Evolutionary conservation across 2,329 filamentous ascomycete species (phyloP).

Genomic region (Arthrobotrys sphaeroides): DNA sequence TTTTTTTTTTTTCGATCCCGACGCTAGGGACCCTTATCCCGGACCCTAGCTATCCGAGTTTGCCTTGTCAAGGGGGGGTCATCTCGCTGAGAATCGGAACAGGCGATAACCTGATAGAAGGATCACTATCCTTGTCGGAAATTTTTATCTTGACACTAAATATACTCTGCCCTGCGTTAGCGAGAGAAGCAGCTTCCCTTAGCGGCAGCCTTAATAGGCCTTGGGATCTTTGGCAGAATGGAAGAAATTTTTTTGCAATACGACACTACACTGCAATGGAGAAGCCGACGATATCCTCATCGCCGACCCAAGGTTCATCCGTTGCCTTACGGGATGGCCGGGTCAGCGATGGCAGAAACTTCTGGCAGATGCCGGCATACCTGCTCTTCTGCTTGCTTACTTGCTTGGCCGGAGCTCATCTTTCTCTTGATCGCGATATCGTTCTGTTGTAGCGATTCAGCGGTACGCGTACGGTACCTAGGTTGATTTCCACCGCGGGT

Average conservation of each 20-base stretch:
- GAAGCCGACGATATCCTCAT: conserved; percentile 50
- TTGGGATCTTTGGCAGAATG: neutral
- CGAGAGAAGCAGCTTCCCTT: conserved; percentile 40
- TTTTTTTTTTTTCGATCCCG: conserved; percentile 53
- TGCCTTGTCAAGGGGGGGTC: conserved; percentile 27
- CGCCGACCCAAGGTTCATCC: conserved; percentile 51
- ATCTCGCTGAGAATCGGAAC: neutral
- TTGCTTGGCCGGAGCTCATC: conserved; percentile 28
- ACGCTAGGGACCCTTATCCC: conserved; percentile 18
- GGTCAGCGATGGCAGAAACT: conserved; percentile 9
- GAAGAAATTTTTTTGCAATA: conserved; percentile 22
- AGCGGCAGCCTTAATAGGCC: conserved; percentile 1
- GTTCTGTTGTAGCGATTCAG: neutral
- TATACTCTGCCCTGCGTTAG: conserved; percentile 42
- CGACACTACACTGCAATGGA: neutral
- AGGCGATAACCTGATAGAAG: conserved; percentile 20
- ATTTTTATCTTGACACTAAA: conserved; percentile 34
- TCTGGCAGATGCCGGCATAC: conserved; percentile 5
- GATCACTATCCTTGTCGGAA: conserved; percentile 15
- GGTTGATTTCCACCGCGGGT: no score
- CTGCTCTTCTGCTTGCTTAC: no score
- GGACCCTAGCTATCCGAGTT: conserved; percentile 25
- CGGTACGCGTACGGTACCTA: no score
- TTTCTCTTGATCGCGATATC: neutral
- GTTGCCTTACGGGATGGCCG: conserved; percentile 13